Evolutionary conservation across 176 grass and related monocot genomes (phyloP), one percentile per base, ranked within the genome.

Genomic region (Paspalum notatum): DNA sequence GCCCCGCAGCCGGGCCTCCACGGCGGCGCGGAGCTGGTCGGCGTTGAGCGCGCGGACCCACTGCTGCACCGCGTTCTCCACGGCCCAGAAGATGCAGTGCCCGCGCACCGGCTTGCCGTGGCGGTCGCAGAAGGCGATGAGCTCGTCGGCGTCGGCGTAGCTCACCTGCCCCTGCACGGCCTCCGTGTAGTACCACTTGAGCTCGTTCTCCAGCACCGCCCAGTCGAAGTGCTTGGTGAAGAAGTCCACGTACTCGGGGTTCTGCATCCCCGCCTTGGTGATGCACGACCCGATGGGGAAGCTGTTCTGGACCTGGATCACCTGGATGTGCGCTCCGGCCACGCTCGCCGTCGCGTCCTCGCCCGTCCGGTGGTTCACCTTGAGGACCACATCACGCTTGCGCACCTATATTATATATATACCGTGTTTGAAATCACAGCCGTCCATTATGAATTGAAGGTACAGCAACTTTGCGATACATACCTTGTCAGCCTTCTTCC

Each of bases 161-260:
- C 59, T 95, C 5, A 95, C 49, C 27, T 57, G 62, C 0, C 87
- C 93, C 37, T 88, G 87, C 18, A 61, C 43, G 0, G 87, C 9
- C 60, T 95, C 90, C 1, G 90, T 95, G 87, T 88, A 77, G 87
- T 95, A 95, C 93, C 93, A 95, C 82, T 95, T 95, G 59, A 92
- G 93, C 87, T 95, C 93, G 76, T 95, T 95, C 64, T 85, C 90
- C 8, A 92, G 86, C 38, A 95, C 93, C 0, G 93, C 87, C 87
- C 87, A 88, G 64, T 92, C 86, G 87, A 95, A 95, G 84, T 88
- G 79, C 51, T 80, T 85, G 43, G 73, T 50, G 75, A 95, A 88
- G 87, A 95, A 95, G 71, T 83, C 74, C 12, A 88, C 93, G 63
- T 88, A 92, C 12, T 39, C 84, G 9, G 88, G 84, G 74, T 92